phyloP scores from a whole-genome alignment of 768 basidiomycete genomes.

The Exsudoporus frostii region DNA sequence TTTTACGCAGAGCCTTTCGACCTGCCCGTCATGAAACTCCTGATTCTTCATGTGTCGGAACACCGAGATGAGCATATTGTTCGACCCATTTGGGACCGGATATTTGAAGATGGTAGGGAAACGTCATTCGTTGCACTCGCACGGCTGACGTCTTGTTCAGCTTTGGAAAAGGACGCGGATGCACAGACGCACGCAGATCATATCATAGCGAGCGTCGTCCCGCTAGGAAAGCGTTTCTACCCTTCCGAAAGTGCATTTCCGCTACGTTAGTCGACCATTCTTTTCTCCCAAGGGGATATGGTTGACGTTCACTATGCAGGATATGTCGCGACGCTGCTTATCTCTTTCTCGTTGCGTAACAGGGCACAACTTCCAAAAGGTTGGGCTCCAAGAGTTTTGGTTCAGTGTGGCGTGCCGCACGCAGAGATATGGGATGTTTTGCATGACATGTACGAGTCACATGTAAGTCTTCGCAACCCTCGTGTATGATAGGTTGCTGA shows the following conservation, averaged over 20 bases:
- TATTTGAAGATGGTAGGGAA: conserved; percentile 73
- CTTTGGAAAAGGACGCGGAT: conserved; percentile 55
- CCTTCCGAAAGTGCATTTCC: conserved; percentile 92
- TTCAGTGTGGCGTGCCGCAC: conserved; percentile 79
- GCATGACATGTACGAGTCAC: conserved; percentile 84
- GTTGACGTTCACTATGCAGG: conserved; percentile 42
- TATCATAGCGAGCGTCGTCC: conserved; percentile 60
- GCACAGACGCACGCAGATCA: conserved; percentile 54
- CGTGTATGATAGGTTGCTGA: background rate
- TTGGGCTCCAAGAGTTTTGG: conserved; percentile 78
- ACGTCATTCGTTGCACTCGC: background rate
- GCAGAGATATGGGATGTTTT: conserved; percentile 82
- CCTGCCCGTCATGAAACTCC: conserved; percentile 76
- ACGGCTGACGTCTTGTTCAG: conserved; percentile 30
- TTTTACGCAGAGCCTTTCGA: conserved; percentile 86
- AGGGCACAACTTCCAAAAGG: conserved; percentile 60
- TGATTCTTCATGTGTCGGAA: conserved; percentile 92
- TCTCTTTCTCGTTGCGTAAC: conserved; percentile 67
- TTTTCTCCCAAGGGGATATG: background rate
- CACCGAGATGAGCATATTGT: conserved; percentile 83
- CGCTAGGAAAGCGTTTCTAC: conserved; percentile 82
- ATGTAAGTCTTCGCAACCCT: conserved; percentile 47
- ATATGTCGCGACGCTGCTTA: conserved; percentile 69
- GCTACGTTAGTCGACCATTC: conserved; percentile 52
- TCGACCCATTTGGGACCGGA: conserved; percentile 82